These are phyloP conservation scores for Phtheirospermum japonicum DNA, from an alignment of 257 asterid genomes.

Conservation along the genomic window DNA sequence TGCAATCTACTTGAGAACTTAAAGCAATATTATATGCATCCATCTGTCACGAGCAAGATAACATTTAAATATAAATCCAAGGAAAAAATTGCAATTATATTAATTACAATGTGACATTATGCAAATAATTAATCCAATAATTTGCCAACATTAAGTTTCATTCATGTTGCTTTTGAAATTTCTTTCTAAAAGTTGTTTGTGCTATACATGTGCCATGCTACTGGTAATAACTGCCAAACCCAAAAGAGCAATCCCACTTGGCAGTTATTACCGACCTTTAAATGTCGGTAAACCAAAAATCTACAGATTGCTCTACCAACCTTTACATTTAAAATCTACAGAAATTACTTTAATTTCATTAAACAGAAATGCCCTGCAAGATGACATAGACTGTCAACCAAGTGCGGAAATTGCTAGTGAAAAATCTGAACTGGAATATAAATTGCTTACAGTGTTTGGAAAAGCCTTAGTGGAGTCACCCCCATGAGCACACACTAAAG, in stretches of 20 bases:
- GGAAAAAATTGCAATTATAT: conserved; percentile 1
- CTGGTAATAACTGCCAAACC: not conserved
- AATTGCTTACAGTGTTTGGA: conserved; percentile 80
- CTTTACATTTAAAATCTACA: not conserved
- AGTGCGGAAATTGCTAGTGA: not conserved
- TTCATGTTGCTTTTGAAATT: not conserved
- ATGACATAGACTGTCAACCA: conserved; percentile 2
- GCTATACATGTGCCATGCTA: not conserved
- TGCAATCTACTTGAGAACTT: conserved; percentile 77
- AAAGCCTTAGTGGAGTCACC: conserved; percentile 95
- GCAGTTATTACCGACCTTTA: conserved; percentile 2
- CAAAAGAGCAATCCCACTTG: conserved; percentile 6
- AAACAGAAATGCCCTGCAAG: conserved; percentile 14
- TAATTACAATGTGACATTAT: not conserved
- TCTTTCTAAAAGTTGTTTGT: not conserved
- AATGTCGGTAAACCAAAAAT: not conserved
- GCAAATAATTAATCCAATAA: not conserved
- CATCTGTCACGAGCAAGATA: conserved; percentile 47
- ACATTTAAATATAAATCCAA: conserved; percentile 20
- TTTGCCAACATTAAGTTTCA: not conserved
- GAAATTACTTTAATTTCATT: not conserved
- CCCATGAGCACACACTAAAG: conserved; percentile 96
- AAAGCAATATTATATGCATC: conserved; percentile 68
- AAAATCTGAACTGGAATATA: conserved; percentile 10
- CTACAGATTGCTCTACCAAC: not conserved